Base-by-base conservation (phyloP, 148 eudicot genomes). In the Tetragonia tetragonoides region DNA sequence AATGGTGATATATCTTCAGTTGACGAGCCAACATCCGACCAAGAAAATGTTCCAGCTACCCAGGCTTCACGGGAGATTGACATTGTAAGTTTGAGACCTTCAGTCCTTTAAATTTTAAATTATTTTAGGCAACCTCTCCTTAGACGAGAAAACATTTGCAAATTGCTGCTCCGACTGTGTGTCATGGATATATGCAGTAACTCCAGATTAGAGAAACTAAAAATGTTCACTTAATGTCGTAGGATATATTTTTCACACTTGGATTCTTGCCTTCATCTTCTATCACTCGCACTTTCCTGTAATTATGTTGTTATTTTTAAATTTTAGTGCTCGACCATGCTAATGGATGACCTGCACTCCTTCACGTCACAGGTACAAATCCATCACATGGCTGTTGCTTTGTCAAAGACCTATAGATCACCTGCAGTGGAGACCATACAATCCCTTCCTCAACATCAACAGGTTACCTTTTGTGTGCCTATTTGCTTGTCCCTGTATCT, bases 381-480 rank as follows among this genome's bases (percentile, higher is more conserved):
- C 67, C 88, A 93, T 84, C 99, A 95, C 71, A 87, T 95, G 91
- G 97, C 92, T 70, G 57, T 83, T 84, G 97, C 99, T 77, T 87
- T 93, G 84, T 95, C 98, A 70, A 93, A 87, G 84, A 85, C 91
- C 21, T 95, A 74, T 67, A 89, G 77, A 82, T 89, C 97, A 53
- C 91, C 95, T 68, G 86, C 88, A 62, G 93, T 95, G 21, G 97
- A 93, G 74, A 95, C 94, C 51, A 87, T 95, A 75, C 93, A 90
- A 70, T 89, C 93, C 62, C 93, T 95, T 76, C 99, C 97, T n/a
- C 99, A 91, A 83, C 99, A 95, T 87, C 97, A 93, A 79, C 99
- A 95, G 91, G 99, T 91, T 79, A 28, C 6, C 75, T 37, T 18
- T 68, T 42, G 66, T 59, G 66, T 37, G 54, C 1, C 66, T 70